These are phyloP conservation scores for Abelmoschus esculentus DNA, from an alignment of 345 rosid genomes.

Conservation along the genomic window DNA sequence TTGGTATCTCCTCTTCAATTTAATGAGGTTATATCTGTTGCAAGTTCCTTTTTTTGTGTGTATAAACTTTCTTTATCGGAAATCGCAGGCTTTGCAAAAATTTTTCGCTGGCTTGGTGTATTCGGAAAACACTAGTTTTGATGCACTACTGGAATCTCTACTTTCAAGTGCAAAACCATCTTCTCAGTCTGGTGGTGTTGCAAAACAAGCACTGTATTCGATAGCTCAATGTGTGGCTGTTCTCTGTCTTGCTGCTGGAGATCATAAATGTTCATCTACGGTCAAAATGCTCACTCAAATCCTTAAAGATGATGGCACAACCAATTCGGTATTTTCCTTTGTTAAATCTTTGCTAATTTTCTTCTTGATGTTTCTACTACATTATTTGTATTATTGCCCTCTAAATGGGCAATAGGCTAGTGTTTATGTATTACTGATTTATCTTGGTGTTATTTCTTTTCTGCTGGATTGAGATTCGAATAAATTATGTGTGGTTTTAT, in stretches of 20 bases:
- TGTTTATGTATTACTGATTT: not conserved
- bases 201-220: constrained; percentile 89
- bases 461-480: not conserved
- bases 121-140: constrained; percentile 91
- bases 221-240: constrained; percentile 98
- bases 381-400: not conserved
- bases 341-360: not conserved
- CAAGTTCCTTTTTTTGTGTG: constrained; percentile 5
- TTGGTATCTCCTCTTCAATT: constrained; percentile 40
- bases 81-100: constrained; percentile 69
- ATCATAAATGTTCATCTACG: constrained; percentile 80
- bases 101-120: constrained; percentile 82
- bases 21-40: constrained; percentile 12
- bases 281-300: constrained; percentile 84
- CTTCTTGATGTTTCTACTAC: not conserved
- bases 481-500: not conserved
- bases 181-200: constrained; percentile 87
- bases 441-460: not conserved
- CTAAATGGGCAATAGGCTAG: not conserved
- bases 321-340: constrained; percentile 60
- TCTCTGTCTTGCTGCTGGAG: constrained; percentile 93
- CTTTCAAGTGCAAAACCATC: constrained; percentile 91
- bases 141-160: constrained; percentile 69
- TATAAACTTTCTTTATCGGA: constrained; percentile 21
- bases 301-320: constrained; percentile 67